Base-by-base conservation (phyloP, 768 basidiomycete genomes). In the Leccinum rimulosum region DNA sequence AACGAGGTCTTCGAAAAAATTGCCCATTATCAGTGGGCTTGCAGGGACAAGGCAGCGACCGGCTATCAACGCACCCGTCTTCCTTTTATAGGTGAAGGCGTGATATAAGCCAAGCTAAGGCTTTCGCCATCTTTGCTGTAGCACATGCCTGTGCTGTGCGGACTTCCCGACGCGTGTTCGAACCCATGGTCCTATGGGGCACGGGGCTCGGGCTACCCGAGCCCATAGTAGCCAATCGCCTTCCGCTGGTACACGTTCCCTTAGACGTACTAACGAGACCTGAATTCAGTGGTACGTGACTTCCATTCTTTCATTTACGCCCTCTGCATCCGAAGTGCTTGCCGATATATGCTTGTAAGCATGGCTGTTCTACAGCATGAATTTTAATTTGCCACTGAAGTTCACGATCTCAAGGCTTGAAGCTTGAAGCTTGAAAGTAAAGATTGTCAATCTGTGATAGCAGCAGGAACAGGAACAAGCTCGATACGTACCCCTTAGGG, bases 1-100 rank as follows among this genome's bases (percentile, higher is more conserved):
- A 4, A 50, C 59, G 14, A 71, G 63, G 61, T 71, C 71, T 59
- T 73, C 71, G 25, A 71, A 63, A 50, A 73, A 71, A 48, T 66
- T 67, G 40, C 70, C 71, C 70, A 71, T 71, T 35, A 7, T 19
- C 25, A 51, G 51, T 10, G 8, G n/a, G 72, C 72, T 73, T 27
- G 48, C 9, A 40, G 12, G 8, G 28, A 17, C 8, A 14, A 27
- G 35, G 6, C 40, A 28, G 31, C 64, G 14, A 47, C 47, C 38
- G 17, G 38, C 25, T 40, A 9, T 15, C 5, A 27, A 5, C 22
- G 10, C 4, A 19, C n/a, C 9, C 33, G n/a, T 45, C 43, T 11
- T 47, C 19, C n/a, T 25, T 64, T 36, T 63, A 54, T 54, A 50
- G 10, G 12, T 3, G 30, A 43, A 36, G 33, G 4, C 12, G 38